Base-by-base conservation (phyloP, 768 basidiomycete species). In the Leucosporidium scottii region DNA sequence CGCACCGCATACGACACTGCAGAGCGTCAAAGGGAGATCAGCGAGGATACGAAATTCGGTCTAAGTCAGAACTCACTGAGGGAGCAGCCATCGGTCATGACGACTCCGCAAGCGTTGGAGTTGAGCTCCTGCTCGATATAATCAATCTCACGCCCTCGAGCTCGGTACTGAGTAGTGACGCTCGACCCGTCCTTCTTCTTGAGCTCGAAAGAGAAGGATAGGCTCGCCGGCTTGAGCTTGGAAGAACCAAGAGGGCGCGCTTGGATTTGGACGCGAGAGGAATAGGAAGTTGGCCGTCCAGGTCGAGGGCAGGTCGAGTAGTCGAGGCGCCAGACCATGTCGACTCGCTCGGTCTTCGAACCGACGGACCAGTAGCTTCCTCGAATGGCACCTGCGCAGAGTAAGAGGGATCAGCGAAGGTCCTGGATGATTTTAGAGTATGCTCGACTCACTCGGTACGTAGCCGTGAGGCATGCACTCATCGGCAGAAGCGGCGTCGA, bases 61-160 rank as follows among this genome's bases (percentile, higher is more conserved):
- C 39, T 6, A 44, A 10, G 34, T 12, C 34, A 12, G 15, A 44
- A 44, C 39, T 44, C 39, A 44, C 39, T 44, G 39, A 44, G 27
- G 10, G 65, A 66, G 31, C 69, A 70, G 23, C 69, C 69, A 18
- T 70, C 69, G 5, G 69, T 70, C 69, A 70, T 70, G 39, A 64
- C 65, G 15, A 64, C 54, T 1, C 31, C 39, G 48, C 62, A 44
- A 8, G 39, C 39, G 8, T 44, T 44, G 8, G 39, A 10, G 39
- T 44, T 13, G 15, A 44, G 2, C 39, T 44, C 39, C 2, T 9
- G 50, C 50, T 23, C 31, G 20, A 34, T 21, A 7, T 31, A 18
- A 12, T 23, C 34, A n/a, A 34, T 23, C 21, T 31, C 6, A 23
- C 31, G 20, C 55, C 30, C 31, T 56, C 55, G 31, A 56, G 31